Evolutionary conservation across 805 yeast genomes (phyloP), one percentile per base, ranked within the genome.

Genomic region (Yamadazyma sp.): DNA sequence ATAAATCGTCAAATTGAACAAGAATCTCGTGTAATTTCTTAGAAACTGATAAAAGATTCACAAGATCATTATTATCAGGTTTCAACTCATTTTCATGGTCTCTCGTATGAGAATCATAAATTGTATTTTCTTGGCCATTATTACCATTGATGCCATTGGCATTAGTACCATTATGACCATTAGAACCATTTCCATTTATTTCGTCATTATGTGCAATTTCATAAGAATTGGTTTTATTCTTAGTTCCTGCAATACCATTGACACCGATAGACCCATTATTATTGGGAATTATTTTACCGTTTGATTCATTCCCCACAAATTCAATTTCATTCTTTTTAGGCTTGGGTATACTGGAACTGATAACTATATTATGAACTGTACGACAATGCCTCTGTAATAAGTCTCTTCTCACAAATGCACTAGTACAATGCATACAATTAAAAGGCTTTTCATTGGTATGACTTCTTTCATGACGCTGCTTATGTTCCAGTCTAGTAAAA

Each of bases 381-480:
- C 91, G 62, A 40, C 82, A 74, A 55, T 85, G 95, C 24, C 95
- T 64, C 48, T 84, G 86, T 12, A 86, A 63, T 30, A 85, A 61
- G 52, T 85, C 95, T 47, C 93, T 63, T 40, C 95, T 63, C 1
- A 85, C 95, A 62, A 85, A 85, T 2, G 82, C 75, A 31, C 82
- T 74, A 7, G 78, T 69, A 53, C 94, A 85, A 33, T 77, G 70
- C 23, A 73, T 65, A 49, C 95, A 85, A 39, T 77, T 78, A 60
- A 82, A 85, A 1, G 94, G 94, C 43, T 86, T 78, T 49, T 80
- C 86, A 49, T 82, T 82, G 10, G 88, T 82, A 52, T 84, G 93
- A 1, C 87, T 79, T 18, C 89, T 61, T 55, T 84, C 91, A 49
- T 84, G 93, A 31, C 93, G 72, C 27, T 81, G 76, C 47, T 82